Base-by-base conservation (phyloP, 352 stramenopile genomes). In the Globisporangium splendens region DNA sequence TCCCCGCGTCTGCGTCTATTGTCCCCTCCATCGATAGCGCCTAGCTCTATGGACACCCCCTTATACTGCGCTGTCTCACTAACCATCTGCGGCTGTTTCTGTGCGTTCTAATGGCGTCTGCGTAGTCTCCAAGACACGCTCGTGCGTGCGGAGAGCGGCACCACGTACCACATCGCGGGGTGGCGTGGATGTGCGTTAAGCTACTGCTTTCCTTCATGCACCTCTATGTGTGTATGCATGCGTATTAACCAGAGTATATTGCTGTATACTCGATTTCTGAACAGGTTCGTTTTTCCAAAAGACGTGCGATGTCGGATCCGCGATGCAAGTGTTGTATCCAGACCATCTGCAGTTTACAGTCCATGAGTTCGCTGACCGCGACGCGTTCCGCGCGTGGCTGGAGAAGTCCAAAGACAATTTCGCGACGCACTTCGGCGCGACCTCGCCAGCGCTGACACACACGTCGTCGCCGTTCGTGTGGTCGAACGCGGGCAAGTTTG, bases 381-480 rank as follows among this genome's bases (percentile, higher is more conserved):
- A 86, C 28, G 66, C 62, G 22, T 93, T 86, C 58, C 80, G 73
- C 48, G 52, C 65, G 24, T 93, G 83, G 83, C 67, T 91, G 0
- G 50, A 52, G 0, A 61, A 55, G 47, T 76, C 70, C 1, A 63
- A 79, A 39, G 54, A 59, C 0, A 62, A 75, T 42, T 77, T 90
- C 52, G 64, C 55, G 5, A 39, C 33, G 0, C 62, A 65, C 22
- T 82, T 90, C 20, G 71, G 71, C 12, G 61, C 50, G 2, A 66
- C 77, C 15, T 78, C 75, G 31, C 69, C 68, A 8, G 75, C 77
- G 10, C 49, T 66, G 3, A 76, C 68, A 35, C 77, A 89, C 68
- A 73, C 72, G 54, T 86, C 80, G 67, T 93, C 80, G 59, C 83
- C 83, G 49, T 92, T 92, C 62, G 77, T 90, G 22, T 93, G 82